A percentile compares a stretch with the other conserved stretches of the same genome.
phyloP scores from a whole-genome alignment of 1,139 yeast genomes.

The Diutina siamensis region DNA sequence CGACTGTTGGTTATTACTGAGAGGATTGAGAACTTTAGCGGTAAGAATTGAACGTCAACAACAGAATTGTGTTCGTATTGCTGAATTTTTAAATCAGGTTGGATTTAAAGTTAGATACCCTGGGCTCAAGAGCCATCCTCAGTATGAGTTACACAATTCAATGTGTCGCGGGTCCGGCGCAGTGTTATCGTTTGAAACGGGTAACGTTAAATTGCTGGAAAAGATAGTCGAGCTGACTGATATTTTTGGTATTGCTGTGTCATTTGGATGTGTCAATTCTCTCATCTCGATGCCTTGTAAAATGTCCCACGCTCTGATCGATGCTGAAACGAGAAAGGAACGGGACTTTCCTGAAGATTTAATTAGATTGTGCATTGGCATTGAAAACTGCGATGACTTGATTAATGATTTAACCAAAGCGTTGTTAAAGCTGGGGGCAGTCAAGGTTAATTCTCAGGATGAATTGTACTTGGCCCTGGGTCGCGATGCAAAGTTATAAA shows the following conservation, averaged over 20 bases:
- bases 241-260: conserved; percentile 81
- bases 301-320: conserved; percentile 96
- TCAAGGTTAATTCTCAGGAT: conserved; percentile 10
- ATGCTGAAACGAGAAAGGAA: conserved; percentile 73
- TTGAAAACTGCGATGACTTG: conserved; percentile 55
- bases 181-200: conserved; percentile 82
- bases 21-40: conserved; percentile 81
- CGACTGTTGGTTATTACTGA: conserved; percentile 76
- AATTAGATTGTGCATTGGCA: conserved; percentile 81
- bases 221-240: conserved; percentile 65
- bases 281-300: conserved; percentile 85
- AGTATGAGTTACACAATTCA: conserved; percentile 63
- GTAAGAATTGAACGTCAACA: conserved; percentile 84
- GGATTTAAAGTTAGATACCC: conserved; percentile 73
- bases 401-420: conserved; percentile 69
- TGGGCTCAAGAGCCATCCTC: conserved; percentile 74
- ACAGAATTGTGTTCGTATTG: conserved; percentile 60
- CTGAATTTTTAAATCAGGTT: conserved; percentile 53
- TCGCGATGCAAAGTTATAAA: not conserved
- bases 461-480: conserved; percentile 1
- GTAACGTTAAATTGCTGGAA: conserved; percentile 54
- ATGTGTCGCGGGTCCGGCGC: conserved; percentile 85
- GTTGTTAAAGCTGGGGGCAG: conserved; percentile 52
- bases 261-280: conserved; percentile 90
- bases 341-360: conserved; percentile 88